Evolutionary conservation across 192 early-diverging fungal genomes (phyloP).

Genomic region (Linnemannia hyalina): DNA sequence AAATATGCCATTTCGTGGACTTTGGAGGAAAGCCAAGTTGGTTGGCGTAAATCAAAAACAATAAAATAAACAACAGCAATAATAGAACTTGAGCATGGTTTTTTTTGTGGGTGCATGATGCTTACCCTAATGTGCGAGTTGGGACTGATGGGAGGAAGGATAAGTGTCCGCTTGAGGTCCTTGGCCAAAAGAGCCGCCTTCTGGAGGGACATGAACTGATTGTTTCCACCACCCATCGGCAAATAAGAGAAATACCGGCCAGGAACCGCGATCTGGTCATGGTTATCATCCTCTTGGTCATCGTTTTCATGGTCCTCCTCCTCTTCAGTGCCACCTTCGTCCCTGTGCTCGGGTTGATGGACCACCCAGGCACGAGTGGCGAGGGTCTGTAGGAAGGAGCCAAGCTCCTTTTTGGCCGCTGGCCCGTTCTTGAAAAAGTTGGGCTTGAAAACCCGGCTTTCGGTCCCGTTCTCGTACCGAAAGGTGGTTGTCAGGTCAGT

Average conservation of each 20-base stretch:
- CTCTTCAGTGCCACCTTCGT: neutral
- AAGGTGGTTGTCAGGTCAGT: constrained; percentile 16
- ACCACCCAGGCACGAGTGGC: constrained; percentile 12
- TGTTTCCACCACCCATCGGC: constrained; percentile 50
- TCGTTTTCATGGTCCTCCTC: constrained; percentile 15
- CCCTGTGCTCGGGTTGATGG: neutral
- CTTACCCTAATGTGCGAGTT: constrained; percentile 30
- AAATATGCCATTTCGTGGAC: neutral
- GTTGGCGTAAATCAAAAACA: neutral
- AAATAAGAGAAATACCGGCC: constrained; percentile 29
- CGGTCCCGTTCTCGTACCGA: constrained; percentile 15
- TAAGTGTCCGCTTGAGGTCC: constrained; percentile 36
- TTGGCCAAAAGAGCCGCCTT: constrained; percentile 46
- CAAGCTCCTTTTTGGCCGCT: constrained; percentile 31
- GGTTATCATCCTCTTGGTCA: constrained; percentile 26
- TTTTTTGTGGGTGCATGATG: too few species aligned
- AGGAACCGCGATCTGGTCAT: neutral
- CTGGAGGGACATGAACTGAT: constrained; percentile 35
- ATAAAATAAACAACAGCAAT: neutral
- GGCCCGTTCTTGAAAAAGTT: constrained; percentile 19
- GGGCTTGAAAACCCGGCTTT: constrained; percentile 26
- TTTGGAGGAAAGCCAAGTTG: neutral
- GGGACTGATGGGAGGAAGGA: constrained; percentile 42
- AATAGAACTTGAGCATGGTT: neutral
- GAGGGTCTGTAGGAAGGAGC: constrained; percentile 34